Conservation (phyloP, 345 rosid genomes). For the Carallia pectinifolia region DNA sequence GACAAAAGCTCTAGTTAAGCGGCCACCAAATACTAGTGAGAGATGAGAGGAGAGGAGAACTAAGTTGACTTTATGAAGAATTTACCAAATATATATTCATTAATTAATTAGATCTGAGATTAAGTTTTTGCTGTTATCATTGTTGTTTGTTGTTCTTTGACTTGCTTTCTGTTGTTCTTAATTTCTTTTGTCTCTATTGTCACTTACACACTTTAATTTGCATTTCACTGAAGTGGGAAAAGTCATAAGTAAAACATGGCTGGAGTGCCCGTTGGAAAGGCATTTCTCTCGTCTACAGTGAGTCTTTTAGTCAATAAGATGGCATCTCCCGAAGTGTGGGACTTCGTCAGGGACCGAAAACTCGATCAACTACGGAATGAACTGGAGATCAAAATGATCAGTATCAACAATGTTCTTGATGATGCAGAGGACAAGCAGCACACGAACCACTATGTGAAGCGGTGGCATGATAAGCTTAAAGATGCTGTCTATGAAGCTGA, state of each 20-base stretch:
- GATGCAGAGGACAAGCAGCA: constrained; percentile 26
- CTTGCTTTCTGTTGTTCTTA: too few species aligned
- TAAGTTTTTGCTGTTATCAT: background rate
- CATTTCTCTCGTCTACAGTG: constrained; percentile 12
- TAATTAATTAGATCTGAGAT: too few species aligned
- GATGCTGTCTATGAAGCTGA: constrained; percentile 23
- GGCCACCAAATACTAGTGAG: too few species aligned
- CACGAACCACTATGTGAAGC: background rate
- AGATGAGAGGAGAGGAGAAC: background rate
- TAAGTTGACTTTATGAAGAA: background rate
- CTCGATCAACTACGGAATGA: background rate
- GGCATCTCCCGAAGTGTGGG: background rate
- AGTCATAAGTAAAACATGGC: too few species aligned
- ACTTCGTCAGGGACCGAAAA: constrained; percentile 11
- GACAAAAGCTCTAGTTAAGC: background rate
- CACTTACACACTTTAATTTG: too few species aligned
- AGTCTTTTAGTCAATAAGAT: background rate
- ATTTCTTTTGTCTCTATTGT: too few species aligned
- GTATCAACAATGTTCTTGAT: constrained; percentile 11
- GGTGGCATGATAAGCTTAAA: constrained; percentile 19
- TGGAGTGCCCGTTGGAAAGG: background rate
- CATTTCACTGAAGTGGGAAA: too few species aligned
- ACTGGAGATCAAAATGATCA: background rate
- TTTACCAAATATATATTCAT: too few species aligned
- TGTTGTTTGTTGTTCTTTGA: too few species aligned